These are phyloP conservation scores for Nothophoma quercina DNA, from an alignment of 2,329 filamentous ascomycete genomes.

Conservation along the genomic window DNA sequence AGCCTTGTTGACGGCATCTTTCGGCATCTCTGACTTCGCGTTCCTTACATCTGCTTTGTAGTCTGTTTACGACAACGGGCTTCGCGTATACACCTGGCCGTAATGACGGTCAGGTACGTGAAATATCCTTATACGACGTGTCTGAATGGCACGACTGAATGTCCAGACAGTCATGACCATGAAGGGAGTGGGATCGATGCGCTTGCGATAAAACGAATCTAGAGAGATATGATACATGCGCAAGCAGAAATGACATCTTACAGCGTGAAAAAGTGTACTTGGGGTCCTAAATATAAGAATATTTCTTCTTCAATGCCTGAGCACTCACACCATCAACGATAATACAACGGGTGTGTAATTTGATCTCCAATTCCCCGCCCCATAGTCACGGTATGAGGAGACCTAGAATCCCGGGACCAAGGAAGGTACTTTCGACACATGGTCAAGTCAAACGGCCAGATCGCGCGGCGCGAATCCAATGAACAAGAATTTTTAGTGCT, in stretches of 20 bases:
- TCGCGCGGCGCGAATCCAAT: background rate
- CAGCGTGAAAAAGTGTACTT: no score
- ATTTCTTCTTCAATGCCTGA: background rate
- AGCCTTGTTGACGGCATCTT: constrained; percentile 2
- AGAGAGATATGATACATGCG: no score
- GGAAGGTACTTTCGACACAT: background rate
- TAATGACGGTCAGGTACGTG: no score
- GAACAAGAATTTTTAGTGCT: background rate
- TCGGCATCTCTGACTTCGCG: constrained; percentile 5
- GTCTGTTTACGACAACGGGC: no score
- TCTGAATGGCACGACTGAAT: no score
- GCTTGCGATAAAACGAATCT: no score
- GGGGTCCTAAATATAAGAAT: no score
- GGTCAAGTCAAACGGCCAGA: background rate
- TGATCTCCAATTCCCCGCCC: background rate
- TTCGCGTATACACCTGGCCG: no score
- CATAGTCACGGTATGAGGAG: background rate
- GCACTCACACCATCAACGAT: background rate
- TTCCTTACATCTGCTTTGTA: background rate
- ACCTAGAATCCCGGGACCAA: background rate
- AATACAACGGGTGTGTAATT: background rate
- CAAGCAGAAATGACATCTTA: no score
- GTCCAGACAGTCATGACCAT: no score
- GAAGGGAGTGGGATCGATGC: no score
- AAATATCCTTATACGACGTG: no score